Percentiles rank a stretch among this genome's conserved stretches.
Evolutionary conservation across 345 rosid species (phyloP).

Genomic region (Leavenworthia alabamica): DNA sequence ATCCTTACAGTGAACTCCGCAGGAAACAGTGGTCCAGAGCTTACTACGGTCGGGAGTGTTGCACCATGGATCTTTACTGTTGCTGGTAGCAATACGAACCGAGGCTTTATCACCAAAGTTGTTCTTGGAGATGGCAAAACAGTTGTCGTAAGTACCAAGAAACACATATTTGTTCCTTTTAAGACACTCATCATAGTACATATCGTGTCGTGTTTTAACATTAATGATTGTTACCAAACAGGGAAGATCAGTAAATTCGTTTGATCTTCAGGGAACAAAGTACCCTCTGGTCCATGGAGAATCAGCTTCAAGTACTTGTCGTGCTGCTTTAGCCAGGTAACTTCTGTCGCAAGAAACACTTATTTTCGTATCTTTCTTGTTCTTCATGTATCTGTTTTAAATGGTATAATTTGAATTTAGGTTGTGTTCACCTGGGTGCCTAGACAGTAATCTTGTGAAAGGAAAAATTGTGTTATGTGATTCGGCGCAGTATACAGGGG

Average conservation of each 20-base stretch:
- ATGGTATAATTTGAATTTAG: conserved; percentile 15
- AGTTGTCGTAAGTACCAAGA: conserved; percentile 33
- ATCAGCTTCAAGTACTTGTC: conserved; percentile 10
- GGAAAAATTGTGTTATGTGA: conserved; percentile 43
- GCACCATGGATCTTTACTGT: conserved; percentile 49
- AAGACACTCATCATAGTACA: neutral
- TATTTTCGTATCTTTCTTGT: neutral
- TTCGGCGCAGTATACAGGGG: neutral
- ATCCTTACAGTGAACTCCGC: conserved; percentile 43
- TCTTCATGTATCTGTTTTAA: neutral
- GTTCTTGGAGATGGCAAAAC: conserved; percentile 40
- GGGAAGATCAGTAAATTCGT: conserved; percentile 40
- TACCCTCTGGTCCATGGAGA: conserved; percentile 32
- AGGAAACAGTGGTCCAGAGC: conserved; percentile 33
- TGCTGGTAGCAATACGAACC: conserved; percentile 47
- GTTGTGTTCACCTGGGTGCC: conserved; percentile 18
- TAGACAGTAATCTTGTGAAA: conserved; percentile 28
- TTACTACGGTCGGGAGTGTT: neutral
- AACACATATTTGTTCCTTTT: neutral
- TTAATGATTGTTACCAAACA: conserved; percentile 5
- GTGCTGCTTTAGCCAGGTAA: conserved; percentile 17
- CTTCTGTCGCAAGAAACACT: neutral
- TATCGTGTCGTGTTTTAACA: neutral
- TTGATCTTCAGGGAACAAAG: conserved; percentile 25
- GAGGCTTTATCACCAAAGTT: conserved; percentile 32